Evolutionary conservation across 768 basidiomycete genomes (phyloP), one percentile per base, ranked within the genome.

Genomic region (Auriscalpium microsporum): DNA sequence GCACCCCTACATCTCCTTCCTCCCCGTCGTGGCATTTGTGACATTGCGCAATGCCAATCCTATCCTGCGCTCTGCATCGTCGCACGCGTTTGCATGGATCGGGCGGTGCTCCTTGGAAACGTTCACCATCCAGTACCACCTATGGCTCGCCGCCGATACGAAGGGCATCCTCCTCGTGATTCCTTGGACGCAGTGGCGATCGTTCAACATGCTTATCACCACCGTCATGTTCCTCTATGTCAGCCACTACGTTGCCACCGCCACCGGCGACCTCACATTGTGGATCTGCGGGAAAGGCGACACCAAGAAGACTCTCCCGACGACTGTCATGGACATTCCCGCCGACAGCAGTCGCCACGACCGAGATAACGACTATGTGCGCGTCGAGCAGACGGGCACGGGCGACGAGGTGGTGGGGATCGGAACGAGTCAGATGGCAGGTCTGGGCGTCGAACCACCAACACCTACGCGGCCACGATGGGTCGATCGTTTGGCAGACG

Each of bases 61-160:
- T 3, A 71, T 80, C 50, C 72, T 94, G 45, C 84, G 93, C 42
- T 87, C 87, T 2, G 77, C 75, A 38, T 80, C 80, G 19, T 88
- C 84, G 10, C 75, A 72, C 13, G 69, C 81, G 33, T 94, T 93
- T 71, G 82, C 82, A 23, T 91, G 89, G 71, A 76, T 94, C 51
- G 93, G 93, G 42, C 82, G 75, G 65, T 93, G 90, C 69, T 94
- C 91, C 5, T 77, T 95, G 53, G 93, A 96, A 70, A 87, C 91
- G 0, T 96, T 94, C 68, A 87, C 94, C 64, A 80, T 94, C 56
- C 92, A 95, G 65, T 94, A 84, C 67, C 91, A 90, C 63, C 71
- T 90, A 45, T 93, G 89, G 89, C 75, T 93, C 36, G 91, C 87
- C 0, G 87, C 78, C 4, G 90, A 93, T 63, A 90, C 86, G 35